Conservation (phyloP, 2,329 filamentous ascomycete genomes). For the Didymella segeticola region DNA sequence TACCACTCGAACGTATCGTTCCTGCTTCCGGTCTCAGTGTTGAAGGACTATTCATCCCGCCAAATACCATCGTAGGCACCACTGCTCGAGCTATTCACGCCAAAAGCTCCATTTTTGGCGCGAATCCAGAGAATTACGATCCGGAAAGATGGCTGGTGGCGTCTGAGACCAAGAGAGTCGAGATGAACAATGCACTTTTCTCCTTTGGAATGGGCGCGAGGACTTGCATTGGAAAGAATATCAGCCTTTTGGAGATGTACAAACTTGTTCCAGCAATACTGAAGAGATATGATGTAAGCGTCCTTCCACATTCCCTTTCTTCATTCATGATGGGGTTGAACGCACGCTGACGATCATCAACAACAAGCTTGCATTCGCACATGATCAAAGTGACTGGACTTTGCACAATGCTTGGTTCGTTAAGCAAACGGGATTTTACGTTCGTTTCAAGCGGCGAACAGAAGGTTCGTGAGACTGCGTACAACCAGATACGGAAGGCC, state of each 20-base stretch:
- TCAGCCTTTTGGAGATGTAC: constrained; percentile 28
- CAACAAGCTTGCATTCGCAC: constrained; percentile 13
- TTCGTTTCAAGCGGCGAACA: too few relatives aligned
- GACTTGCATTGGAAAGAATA: constrained; percentile 26
- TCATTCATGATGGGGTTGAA: too few relatives aligned
- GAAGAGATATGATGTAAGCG: constrained; percentile 20
- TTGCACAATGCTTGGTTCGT: constrained; percentile 24
- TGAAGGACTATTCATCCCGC: constrained; percentile 5
- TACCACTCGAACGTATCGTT: constrained; percentile 49
- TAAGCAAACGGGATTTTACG: constrained; percentile 19
- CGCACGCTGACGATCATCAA: too few relatives aligned
- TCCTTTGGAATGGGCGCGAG: constrained; percentile 22
- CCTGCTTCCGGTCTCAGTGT: constrained; percentile 43
- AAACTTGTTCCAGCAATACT: constrained; percentile 24
- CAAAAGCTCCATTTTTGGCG: constrained; percentile 15
- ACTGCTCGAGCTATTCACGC: constrained; percentile 24
- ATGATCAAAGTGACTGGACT: constrained; percentile 14
- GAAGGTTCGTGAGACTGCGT: too few relatives aligned
- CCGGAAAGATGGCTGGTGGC: constrained; percentile 29
- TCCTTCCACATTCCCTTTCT: too few relatives aligned
- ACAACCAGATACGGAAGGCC: too few relatives aligned
- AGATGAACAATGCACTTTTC: constrained; percentile 40
- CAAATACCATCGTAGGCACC: constrained; percentile 22
- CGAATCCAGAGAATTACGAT: constrained; percentile 14
- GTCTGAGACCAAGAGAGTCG: constrained; percentile 17